phyloP scores from a whole-genome alignment of 495 filamentous ascomycete genomes.

The Cudoniella acicularis region DNA sequence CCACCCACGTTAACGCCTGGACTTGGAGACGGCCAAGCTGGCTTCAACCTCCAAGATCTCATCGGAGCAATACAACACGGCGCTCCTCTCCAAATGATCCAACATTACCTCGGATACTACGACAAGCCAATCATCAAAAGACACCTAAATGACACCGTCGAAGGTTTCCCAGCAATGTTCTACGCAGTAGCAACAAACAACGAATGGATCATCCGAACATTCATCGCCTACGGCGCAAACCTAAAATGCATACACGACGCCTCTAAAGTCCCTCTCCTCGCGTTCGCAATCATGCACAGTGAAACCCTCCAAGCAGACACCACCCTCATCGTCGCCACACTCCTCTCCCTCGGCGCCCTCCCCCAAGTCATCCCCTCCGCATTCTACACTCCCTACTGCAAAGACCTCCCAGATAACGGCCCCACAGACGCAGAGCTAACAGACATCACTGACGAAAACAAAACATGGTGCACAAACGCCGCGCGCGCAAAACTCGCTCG shows the following conservation, averaged over 20 bases:
- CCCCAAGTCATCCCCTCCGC: conserved; percentile 26
- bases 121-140: conserved; percentile 12
- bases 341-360: conserved; percentile 38
- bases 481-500: conserved; percentile 24
- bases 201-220: conserved; percentile 31
- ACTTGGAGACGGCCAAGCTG: conserved; percentile 6
- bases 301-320: conserved; percentile 30
- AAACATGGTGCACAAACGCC: conserved; percentile 18
- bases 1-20: conserved; percentile 5
- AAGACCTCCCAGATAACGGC: conserved; percentile 19
- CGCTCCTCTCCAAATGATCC: conserved; percentile 13
- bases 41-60: conserved; percentile 22
- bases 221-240: conserved; percentile 34
- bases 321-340: conserved; percentile 27
- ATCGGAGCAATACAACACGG: conserved; percentile 29
- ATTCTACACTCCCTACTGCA: conserved; percentile 27
- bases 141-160: conserved; percentile 28
- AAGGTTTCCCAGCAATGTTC: conserved; percentile 41
- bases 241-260: conserved; percentile 27
- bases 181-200: conserved; percentile 40
- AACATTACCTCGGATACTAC: conserved; percentile 27
- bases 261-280: conserved; percentile 37
- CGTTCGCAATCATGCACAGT: conserved; percentile 37
- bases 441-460: background rate
- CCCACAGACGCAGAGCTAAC: conserved; percentile 6